Evolutionary conservation across 2,329 filamentous ascomycete genomes (phyloP), one percentile per base, ranked within the genome.

Genomic region (Cordyceps cateniannulata): DNA sequence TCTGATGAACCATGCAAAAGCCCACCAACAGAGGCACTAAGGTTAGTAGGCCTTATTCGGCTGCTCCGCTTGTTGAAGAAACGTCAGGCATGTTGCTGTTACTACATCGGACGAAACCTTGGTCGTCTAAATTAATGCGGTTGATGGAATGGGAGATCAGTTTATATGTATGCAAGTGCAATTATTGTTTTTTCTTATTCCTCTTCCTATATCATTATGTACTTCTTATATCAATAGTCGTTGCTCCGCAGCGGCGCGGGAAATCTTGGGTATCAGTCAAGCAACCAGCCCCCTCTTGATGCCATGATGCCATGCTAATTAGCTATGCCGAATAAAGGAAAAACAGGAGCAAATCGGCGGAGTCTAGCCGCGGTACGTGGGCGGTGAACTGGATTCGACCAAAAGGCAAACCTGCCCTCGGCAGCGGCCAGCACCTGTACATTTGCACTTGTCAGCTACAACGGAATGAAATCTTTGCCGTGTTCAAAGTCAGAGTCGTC

Each of bases 381-480:
- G 44, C 29, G 27, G 18, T 12, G 18, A 10, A 16, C 20, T 10
- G 35, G 35, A 20, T 49, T 29, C 20, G 12, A 22, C 16, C 32
- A 24, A 44, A 14, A 24, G 8, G 35, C n/a, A 59, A 24, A 45
- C 4, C 29, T 35, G 35, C 48, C 57, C 8, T 35, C n/a, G n/a
- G 25, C 16, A 20, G n/a, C 48, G 16, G 25, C 48, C 12, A 44
- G 47, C 32, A 44, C 24, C 49, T 50, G 24, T 38, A 48, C 24
- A 29, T 45, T 45, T 51, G 48, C 47, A 49, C 62, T n/a, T 50
- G 56, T 64, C 56, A 64, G 60, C 68, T 65, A 78, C 56, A 78
- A 69, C 52, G 70, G 68, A 70, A 88, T 82, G 68, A 81, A 88
- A 70, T 88, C 85, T 71, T 81, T 80, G 67, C 83, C 78, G 66